Base-by-base conservation (phyloP, 1,139 yeast genomes). In the Spencermartinsiella ligniputridi region DNA sequence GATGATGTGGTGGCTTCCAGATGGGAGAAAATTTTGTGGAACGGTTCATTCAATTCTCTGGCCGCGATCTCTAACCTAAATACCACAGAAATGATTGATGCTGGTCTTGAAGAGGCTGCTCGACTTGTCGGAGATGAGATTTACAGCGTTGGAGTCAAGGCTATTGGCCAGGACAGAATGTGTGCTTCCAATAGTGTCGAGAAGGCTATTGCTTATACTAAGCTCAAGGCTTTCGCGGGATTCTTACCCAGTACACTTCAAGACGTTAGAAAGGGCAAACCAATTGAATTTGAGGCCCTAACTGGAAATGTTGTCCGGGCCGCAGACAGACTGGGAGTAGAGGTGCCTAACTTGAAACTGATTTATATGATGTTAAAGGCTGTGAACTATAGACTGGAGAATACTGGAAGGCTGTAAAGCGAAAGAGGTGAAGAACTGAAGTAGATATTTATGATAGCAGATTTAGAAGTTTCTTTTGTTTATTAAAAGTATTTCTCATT, bases 1-100 rank as follows among this genome's bases (percentile, higher is more conserved):
- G 46, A 42, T 15, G 38, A 52, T 35, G 50, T 55, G 21, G 39
- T 37, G 17, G 35, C 33, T 24, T 44, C 44, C 17, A 41, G 59
- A 17, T 55, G 59, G 59, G 49, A 47, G 25, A 55, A 55, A 43
- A 44, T 55, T 18, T 42, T 55, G 29, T 54, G 57, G 55, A 55
- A 55, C 43, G 57, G 56, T 27, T 49, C 57, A 12, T 52, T 52
- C 46, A 55, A 55, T 44, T 47, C 53, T 13, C 35, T 54, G 2
- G 39, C 51, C 12, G 55, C 58, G 8, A 38, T 53, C 21, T 39
- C 51, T 11, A 47, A 53, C 35, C 42, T 55, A 8, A 36, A 46
- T 6, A 35, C 46, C 24, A 42, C 41, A 16, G 52, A 39, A 15
- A 27, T 53, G 24, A 42, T 47, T n/a, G 51, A 41, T 2, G 32